Conservation (phyloP, 2,329 filamentous ascomycete genomes). For the Lizonia empirigonia region DNA sequence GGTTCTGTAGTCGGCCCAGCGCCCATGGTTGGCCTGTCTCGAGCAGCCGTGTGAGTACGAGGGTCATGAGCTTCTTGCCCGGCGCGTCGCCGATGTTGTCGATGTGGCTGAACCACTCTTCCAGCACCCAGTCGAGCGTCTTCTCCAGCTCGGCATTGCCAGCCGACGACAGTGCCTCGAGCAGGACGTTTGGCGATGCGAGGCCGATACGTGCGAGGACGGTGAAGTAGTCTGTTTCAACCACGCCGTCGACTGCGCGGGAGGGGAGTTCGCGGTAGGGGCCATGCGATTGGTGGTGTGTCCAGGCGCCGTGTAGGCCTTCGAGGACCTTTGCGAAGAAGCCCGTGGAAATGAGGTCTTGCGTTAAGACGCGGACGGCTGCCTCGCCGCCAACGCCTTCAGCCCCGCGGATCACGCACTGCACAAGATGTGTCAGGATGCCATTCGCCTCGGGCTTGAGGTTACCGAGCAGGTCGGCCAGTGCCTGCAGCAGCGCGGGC, state of each 20-base stretch:
- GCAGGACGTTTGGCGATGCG: slow-evolving; percentile 71
- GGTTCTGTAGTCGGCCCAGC: slow-evolving; percentile 69
- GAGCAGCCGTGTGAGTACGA: slow-evolving; percentile 74
- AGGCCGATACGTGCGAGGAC: slow-evolving; percentile 80
- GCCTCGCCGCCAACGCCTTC: slow-evolving; percentile 58
- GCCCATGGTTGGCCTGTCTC: slow-evolving; percentile 66
- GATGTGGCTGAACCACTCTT: slow-evolving; percentile 70
- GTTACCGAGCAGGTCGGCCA: slow-evolving; percentile 53
- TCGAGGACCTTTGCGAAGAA: slow-evolving; percentile 61
- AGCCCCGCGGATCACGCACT: slow-evolving; percentile 57
- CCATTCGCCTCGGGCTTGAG: slow-evolving; percentile 57
- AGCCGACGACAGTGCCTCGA: slow-evolving; percentile 56
- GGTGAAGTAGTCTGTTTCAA: slow-evolving; percentile 83
- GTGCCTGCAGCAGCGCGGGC: slow-evolving; percentile 44
- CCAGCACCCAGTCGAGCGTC: slow-evolving; percentile 56
- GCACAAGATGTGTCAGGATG: slow-evolving; percentile 53
- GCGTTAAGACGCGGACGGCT: slow-evolving; percentile 56
- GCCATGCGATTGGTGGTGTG: slow-evolving; percentile 77
- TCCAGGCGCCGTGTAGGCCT: slow-evolving; percentile 49
- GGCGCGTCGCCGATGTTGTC: slow-evolving; percentile 69
- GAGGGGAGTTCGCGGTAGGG: slow-evolving; percentile 68
- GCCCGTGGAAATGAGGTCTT: slow-evolving; percentile 63
- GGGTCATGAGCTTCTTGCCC: slow-evolving; percentile 72
- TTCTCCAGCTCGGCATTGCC: slow-evolving; percentile 34
- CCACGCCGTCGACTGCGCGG: slow-evolving; percentile 72